phyloP scores from a whole-genome alignment of 2,329 filamentous ascomycete genomes.

The Graphiopsis chlorocephala region DNA sequence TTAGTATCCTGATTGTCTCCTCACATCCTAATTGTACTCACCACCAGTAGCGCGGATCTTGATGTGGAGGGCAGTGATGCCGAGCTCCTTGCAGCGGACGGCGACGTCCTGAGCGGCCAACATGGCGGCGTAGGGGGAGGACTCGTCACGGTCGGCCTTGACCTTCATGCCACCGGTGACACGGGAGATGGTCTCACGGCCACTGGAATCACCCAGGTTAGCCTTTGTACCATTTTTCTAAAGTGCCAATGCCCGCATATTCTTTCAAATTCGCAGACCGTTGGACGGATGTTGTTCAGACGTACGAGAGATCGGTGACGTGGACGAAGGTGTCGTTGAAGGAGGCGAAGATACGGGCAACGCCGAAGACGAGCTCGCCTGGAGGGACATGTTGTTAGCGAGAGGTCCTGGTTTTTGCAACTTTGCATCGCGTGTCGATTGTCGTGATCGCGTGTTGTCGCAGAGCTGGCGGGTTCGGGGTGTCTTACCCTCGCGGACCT shows the following conservation, averaged over 20 bases:
- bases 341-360: constrained; percentile 96
- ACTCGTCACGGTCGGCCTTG: constrained; percentile 99
- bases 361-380: constrained; percentile 97
- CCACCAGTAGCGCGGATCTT: constrained; percentile 99
- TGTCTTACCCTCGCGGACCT: constrained; percentile 81
- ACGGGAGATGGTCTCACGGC: constrained; percentile 99
- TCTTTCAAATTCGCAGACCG: constrained; percentile 16
- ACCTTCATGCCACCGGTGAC: constrained; percentile 99
- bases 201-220: constrained; percentile 76
- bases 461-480: constrained; percentile 19
- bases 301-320: constrained; percentile 86
- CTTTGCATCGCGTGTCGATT: not conserved
- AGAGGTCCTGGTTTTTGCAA: constrained; percentile 15
- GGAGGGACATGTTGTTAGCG: constrained; percentile 29
- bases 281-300: constrained; percentile 21
- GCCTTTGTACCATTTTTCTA: constrained; percentile 46
- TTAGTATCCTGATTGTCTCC: constrained; percentile 7
- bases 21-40: constrained; percentile 45
- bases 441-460: constrained; percentile 34
- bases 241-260: constrained; percentile 16
- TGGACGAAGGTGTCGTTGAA: constrained; percentile 70
- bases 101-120: constrained; percentile 95
- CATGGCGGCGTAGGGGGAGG: constrained; percentile 99
- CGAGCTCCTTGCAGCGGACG: constrained; percentile 80
- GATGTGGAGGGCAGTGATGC: constrained; percentile 97